These are phyloP conservation scores for Parathielavia hyrcaniae DNA, from an alignment of 495 filamentous ascomycete genomes.

Conservation along the genomic window DNA sequence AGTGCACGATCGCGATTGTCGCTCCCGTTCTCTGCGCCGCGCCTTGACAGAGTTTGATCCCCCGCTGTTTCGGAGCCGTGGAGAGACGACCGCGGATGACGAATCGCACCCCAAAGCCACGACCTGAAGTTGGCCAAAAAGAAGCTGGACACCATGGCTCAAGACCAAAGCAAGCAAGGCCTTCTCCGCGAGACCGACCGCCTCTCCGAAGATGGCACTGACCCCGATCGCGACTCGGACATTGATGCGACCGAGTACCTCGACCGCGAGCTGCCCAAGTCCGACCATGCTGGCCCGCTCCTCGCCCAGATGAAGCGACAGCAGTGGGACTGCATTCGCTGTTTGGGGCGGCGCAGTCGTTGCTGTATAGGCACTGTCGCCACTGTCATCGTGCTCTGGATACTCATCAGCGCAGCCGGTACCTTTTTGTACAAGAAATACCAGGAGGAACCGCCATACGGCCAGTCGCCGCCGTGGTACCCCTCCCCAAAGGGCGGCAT, in stretches of 20 bases:
- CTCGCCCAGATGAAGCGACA: conserved; percentile 5
- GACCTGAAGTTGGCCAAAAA: no score
- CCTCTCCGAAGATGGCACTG: conserved; percentile 27
- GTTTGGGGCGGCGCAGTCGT: conserved; percentile 31
- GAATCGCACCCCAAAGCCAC: background rate
- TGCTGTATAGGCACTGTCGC: conserved; percentile 31
- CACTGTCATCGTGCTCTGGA: conserved; percentile 28
- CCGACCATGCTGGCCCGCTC: conserved; percentile 8
- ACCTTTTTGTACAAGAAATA: conserved; percentile 41
- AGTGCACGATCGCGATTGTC: no score
- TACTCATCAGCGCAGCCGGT: conserved; percentile 35
- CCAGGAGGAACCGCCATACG: conserved; percentile 41
- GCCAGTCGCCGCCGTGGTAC: conserved; percentile 71
- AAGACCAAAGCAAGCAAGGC: conserved; percentile 24
- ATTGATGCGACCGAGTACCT: conserved; percentile 41
- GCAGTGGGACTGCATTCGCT: conserved; percentile 22
- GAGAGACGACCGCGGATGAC: background rate
- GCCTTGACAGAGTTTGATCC: no score
- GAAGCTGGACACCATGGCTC: conserved; percentile 1
- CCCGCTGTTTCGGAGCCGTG: background rate
- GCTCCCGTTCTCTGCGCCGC: no score
- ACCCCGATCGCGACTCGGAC: conserved; percentile 35
- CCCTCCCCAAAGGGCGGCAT: conserved; percentile 79
- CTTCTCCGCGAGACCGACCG: conserved; percentile 26
- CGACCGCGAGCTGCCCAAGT: conserved; percentile 24